These are phyloP conservation scores for Ricinus communis DNA, from an alignment of 345 rosid genomes.

Conservation along the genomic window DNA sequence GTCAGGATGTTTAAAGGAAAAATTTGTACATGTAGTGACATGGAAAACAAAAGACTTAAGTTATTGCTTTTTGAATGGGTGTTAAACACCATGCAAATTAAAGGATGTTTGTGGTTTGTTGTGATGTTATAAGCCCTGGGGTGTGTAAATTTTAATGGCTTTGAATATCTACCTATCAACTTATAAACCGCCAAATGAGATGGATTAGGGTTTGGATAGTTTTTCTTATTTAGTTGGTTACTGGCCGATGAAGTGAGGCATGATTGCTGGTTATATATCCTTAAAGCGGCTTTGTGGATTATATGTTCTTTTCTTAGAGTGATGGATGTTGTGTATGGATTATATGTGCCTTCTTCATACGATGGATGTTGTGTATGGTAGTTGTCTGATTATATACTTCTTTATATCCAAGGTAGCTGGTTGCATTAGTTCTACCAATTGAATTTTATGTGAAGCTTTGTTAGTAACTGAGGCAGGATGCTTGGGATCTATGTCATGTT, in stretches of 20 bases:
- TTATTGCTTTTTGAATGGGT: constrained; percentile 25
- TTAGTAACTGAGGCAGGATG: neutral
- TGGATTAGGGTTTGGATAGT: constrained; percentile 39
- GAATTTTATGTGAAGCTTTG: constrained; percentile 3
- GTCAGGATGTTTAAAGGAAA: constrained; percentile 40
- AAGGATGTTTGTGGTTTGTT: constrained; percentile 29
- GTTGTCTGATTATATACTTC: constrained; percentile 5
- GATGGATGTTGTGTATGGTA: constrained; percentile 18
- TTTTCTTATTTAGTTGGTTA: constrained; percentile 27
- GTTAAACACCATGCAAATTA: constrained; percentile 25
- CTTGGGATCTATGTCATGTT: neutral
- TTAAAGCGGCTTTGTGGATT: constrained; percentile 10
- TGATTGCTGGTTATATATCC: constrained; percentile 12
- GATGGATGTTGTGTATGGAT: constrained; percentile 18
- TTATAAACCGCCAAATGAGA: constrained; percentile 25
- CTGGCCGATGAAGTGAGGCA: constrained; percentile 24
- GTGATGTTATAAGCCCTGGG: constrained; percentile 18
- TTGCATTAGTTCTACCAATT: constrained; percentile 11
- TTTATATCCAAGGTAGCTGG: constrained; percentile 12
- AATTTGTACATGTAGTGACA: constrained; percentile 46
- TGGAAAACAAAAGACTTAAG: constrained; percentile 20
- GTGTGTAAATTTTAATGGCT: constrained; percentile 28
- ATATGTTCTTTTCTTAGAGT: too few species aligned
- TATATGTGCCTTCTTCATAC: neutral
- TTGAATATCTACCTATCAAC: constrained; percentile 20